Evolutionary conservation across 495 filamentous ascomycete species (phyloP).

Genomic region (Aspergillus steynii): DNA sequence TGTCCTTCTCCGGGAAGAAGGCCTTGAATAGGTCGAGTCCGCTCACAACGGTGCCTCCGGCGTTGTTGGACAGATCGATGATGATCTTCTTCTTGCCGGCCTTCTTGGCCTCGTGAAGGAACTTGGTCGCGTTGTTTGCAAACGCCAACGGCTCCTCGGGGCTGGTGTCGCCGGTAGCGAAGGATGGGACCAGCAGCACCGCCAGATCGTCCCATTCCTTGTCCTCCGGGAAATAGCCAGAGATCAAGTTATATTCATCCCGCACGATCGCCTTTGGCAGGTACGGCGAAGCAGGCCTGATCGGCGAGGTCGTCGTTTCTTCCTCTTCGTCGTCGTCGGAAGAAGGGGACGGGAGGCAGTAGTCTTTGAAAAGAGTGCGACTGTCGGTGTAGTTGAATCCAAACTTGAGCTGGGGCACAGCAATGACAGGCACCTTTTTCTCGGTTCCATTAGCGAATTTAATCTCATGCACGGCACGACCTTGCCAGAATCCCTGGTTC

Average conservation of each 20-base stretch:
- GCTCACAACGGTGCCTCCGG: slow-evolving; percentile 44
- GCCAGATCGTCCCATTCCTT: slow-evolving; percentile 32
- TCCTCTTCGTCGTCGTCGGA: background rate
- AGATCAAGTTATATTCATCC: slow-evolving; percentile 31
- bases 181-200: slow-evolving; percentile 42
- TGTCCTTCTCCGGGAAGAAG: slow-evolving; percentile 36
- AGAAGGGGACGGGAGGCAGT: background rate
- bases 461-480: background rate
- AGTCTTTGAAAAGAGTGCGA: slow-evolving; percentile 7
- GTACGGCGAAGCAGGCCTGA: background rate
- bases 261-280: slow-evolving; percentile 58
- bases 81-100: slow-evolving; percentile 49
- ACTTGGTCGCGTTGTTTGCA: slow-evolving; percentile 26
- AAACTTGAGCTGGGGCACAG: slow-evolving; percentile 26
- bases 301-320: background rate
- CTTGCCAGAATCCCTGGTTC: background rate
- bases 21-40: slow-evolving; percentile 31
- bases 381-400: slow-evolving; percentile 62
- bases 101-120: slow-evolving; percentile 36
- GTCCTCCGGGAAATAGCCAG: slow-evolving; percentile 40
- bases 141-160: slow-evolving; percentile 23
- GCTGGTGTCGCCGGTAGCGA: slow-evolving; percentile 13
- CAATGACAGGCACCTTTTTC: background rate
- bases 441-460: slow-evolving; percentile 5
- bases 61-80: slow-evolving; percentile 57